phyloP scores from a whole-genome alignment of 176 grass and related monocot genomes.

The Eleusine coracana region DNA sequence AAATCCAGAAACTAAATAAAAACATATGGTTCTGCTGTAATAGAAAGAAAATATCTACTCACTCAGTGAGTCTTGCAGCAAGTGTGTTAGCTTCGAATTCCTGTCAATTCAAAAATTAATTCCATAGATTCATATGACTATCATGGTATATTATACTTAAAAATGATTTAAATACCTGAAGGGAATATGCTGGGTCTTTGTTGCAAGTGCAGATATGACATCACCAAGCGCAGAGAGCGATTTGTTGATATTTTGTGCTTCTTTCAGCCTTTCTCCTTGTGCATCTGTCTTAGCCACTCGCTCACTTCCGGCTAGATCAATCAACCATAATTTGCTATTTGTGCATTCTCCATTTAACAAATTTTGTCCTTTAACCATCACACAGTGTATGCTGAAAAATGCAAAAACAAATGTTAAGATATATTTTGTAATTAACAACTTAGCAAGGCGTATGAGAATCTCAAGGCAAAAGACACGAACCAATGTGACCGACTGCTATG shows the following conservation, averaged over 20 bases:
- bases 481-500: conserved; percentile 98
- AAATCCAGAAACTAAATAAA: conserved; percentile 13
- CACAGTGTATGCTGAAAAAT: conserved; percentile 85
- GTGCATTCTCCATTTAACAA: conserved; percentile 78
- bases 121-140: neutral
- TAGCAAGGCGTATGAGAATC: neutral
- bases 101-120: conserved; percentile 45
- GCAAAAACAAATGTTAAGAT: neutral
- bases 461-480: neutral
- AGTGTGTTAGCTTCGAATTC: conserved; percentile 94
- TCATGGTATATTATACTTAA: neutral
- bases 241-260: conserved; percentile 94
- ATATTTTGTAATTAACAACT: neutral
- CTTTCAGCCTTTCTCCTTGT: conserved; percentile 96
- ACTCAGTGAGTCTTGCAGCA: conserved; percentile 96
- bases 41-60: conserved; percentile 18
- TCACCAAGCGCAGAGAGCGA: conserved; percentile 97
- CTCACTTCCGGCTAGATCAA: conserved; percentile 95
- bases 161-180: conserved; percentile 65
- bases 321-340: conserved; percentile 88
- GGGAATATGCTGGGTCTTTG: conserved; percentile 83
- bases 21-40: neutral
- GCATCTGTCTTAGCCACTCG: conserved; percentile 90
- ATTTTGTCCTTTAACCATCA: conserved; percentile 95
- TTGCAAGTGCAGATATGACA: conserved; percentile 96